A percentile compares a stretch with the other conserved stretches of the same genome.
Conservation (phyloP, 768 basidiomycete species). For the Boletus rubropictus region DNA sequence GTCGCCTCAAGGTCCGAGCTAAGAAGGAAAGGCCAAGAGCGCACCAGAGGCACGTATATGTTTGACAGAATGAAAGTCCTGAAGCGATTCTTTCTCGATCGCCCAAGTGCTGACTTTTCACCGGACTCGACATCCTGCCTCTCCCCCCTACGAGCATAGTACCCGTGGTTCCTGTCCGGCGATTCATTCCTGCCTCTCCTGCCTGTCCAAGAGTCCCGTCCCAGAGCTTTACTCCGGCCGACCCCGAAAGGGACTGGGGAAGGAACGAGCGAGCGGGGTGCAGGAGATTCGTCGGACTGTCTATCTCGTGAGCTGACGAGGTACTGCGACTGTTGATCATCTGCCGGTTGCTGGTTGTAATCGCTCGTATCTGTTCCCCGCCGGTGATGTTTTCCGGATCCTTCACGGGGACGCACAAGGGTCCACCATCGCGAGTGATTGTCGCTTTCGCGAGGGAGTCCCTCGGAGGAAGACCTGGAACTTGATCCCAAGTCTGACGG, state of each 20-base stretch:
- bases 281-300: constrained; percentile 18
- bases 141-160: constrained; percentile 17
- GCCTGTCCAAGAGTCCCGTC: constrained; percentile 57
- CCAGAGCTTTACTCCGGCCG: constrained; percentile 52
- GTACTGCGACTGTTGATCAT: constrained; percentile 16
- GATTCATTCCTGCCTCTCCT: constrained; percentile 22
- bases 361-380: neutral
- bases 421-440: constrained; percentile 64
- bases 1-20: constrained; percentile 7
- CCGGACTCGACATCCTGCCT: constrained; percentile 26
- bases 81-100: constrained; percentile 42
- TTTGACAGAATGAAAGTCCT: constrained; percentile 69
- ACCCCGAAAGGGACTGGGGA: constrained; percentile 40
- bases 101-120: constrained; percentile 25
- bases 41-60: constrained; percentile 72
- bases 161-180: constrained; percentile 7
- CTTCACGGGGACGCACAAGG: constrained; percentile 55
- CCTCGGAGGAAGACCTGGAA: constrained; percentile 38
- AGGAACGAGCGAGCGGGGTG: constrained; percentile 22
- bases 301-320: constrained; percentile 10
- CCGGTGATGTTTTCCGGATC: constrained; percentile 8
- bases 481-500: constrained; percentile 49
- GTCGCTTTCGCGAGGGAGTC: constrained; percentile 29
- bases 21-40: constrained; percentile 18
- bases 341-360: constrained; percentile 2